phyloP scores from a whole-genome alignment of 1,139 yeast genomes.

The Candida anutae region DNA sequence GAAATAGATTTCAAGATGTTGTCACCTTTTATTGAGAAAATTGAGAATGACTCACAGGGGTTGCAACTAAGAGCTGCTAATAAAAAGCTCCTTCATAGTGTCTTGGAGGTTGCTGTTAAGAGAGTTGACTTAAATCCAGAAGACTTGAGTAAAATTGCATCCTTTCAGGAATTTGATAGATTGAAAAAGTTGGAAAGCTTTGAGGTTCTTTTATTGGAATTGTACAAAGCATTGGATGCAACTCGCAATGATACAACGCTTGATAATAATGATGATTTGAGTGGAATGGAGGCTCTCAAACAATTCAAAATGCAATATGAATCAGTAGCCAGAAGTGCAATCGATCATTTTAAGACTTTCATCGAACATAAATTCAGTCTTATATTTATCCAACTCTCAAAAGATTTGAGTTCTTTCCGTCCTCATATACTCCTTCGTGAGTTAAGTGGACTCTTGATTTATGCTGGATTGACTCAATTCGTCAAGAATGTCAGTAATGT shows the following conservation, averaged over 20 bases:
- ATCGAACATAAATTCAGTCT: conserved; percentile 36
- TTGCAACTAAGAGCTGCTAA: conserved; percentile 79
- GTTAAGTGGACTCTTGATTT: conserved; percentile 40
- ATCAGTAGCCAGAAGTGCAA: conserved; percentile 45
- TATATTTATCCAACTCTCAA: conserved; percentile 22
- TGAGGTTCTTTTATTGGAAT: conserved; percentile 51
- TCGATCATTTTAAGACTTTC: conserved; percentile 39
- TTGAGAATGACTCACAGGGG: conserved; percentile 75
- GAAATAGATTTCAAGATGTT: conserved; percentile 37
- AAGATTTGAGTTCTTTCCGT: conserved; percentile 16
- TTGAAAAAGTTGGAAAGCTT: conserved; percentile 36
- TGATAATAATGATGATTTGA: conserved; percentile 37
- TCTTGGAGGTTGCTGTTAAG: conserved; percentile 56
- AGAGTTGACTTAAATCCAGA: conserved; percentile 60
- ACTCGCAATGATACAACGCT: conserved; percentile 39
- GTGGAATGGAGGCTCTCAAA: conserved; percentile 65
- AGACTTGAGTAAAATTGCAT: conserved; percentile 42
- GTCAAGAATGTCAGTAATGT: conserved; percentile 41
- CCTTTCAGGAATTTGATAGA: conserved; percentile 43
- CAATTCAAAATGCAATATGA: conserved; percentile 63
- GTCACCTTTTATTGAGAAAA: conserved; percentile 58
- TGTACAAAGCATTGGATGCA: conserved; percentile 59
- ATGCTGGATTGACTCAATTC: conserved; percentile 58
- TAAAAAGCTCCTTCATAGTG: conserved; percentile 64
- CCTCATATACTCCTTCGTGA: conserved; percentile 20